Conservation (phyloP, 2,329 filamentous ascomycete genomes). For the Fusarium albosuccineum region DNA sequence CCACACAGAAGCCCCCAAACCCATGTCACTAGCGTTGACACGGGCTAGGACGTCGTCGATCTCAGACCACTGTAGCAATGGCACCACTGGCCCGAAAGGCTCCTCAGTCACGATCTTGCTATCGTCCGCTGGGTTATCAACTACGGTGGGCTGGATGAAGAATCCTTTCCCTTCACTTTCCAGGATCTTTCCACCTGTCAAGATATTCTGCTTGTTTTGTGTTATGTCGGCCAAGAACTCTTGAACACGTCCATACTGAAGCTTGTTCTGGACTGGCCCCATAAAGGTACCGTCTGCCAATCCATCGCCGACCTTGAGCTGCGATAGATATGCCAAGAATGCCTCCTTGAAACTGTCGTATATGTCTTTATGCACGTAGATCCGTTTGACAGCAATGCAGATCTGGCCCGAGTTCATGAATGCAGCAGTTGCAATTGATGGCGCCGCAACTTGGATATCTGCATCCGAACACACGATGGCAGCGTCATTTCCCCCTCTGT, state of each 20-base stretch:
- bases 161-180: background rate
- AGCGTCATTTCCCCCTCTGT: slow-evolving; percentile 66
- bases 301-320: slow-evolving; percentile 50
- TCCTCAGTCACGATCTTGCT: slow-evolving; percentile 19
- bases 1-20: slow-evolving; percentile 25
- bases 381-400: slow-evolving; percentile 57
- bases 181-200: background rate
- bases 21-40: slow-evolving; percentile 23
- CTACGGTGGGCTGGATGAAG: slow-evolving; percentile 16
- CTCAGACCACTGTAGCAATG: slow-evolving; percentile 15
- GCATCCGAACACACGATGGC: slow-evolving; percentile 69
- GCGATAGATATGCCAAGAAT: too few relatives aligned
- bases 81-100: slow-evolving; percentile 26
- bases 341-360: slow-evolving; percentile 65
- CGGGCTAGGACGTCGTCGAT: slow-evolving; percentile 17
- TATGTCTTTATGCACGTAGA: slow-evolving; percentile 71
- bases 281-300: slow-evolving; percentile 57
- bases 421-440: slow-evolving; percentile 56
- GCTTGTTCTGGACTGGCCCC: slow-evolving; percentile 26
- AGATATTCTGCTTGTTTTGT: slow-evolving; percentile 1
- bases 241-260: slow-evolving; percentile 26
- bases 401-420: slow-evolving; percentile 67
- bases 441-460: slow-evolving; percentile 55
- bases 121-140: slow-evolving; percentile 27
- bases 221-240: slow-evolving; percentile 18